Conservation (phyloP, 345 rosid species). For the Erysimum cheiranthoides region DNA sequence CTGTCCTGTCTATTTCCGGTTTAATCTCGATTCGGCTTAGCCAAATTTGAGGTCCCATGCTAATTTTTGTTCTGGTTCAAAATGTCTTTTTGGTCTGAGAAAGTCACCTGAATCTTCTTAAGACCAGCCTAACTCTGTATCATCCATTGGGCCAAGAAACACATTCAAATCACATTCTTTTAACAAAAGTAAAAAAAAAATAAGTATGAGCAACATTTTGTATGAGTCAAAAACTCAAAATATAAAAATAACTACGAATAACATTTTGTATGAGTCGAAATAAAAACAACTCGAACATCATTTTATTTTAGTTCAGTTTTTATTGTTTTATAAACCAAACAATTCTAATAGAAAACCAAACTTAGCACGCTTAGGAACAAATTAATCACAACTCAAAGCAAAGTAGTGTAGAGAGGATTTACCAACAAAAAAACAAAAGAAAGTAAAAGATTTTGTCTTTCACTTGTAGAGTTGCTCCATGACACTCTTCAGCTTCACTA, state of each 20-base stretch:
- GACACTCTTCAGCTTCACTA: conserved; percentile 53
- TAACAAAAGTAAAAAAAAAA: too few relatives aligned
- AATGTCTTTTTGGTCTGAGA: neutral
- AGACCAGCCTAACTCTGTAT: conserved; percentile 3
- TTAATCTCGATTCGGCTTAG: conserved; percentile 7
- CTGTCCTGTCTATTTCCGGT: conserved; percentile 24
- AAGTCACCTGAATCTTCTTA: neutral
- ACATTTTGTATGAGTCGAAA: neutral
- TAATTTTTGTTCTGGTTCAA: neutral
- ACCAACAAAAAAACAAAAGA: neutral
- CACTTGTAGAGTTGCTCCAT: conserved; percentile 73
- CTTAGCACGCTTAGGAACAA: conserved; percentile 1
- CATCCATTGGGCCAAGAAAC: conserved; percentile 16
- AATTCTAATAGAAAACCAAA: conserved; percentile 9
- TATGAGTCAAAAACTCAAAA: too few relatives aligned
- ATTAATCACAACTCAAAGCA: conserved; percentile 24
- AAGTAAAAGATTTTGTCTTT: neutral
- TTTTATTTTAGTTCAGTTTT: neutral
- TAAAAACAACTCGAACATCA: neutral
- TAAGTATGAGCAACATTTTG: too few relatives aligned
- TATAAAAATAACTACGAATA: too few relatives aligned
- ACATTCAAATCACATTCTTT: neutral
- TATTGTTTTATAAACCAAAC: neutral
- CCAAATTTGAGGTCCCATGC: conserved; percentile 5
- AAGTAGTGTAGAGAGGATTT: neutral